Conservation (phyloP, 2,329 filamentous ascomycete species). For the Pestalotiopsis sp. region DNA sequence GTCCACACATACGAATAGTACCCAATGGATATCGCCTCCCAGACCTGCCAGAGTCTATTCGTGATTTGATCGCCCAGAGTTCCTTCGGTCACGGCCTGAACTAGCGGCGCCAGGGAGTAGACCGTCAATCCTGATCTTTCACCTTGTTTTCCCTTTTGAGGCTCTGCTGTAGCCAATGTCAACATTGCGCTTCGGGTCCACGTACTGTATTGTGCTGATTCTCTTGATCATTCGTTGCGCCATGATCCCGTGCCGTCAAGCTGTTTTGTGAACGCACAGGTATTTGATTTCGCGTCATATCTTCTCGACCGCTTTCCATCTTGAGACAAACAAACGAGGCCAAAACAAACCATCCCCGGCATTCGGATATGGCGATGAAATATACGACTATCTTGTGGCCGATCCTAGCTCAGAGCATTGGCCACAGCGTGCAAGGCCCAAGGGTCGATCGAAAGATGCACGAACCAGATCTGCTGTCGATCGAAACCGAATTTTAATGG, state of each 20-base stretch:
- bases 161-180: background rate
- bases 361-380: background rate
- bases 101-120: background rate
- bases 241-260: background rate
- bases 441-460: background rate
- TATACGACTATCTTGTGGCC: too few species aligned
- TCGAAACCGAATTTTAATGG: background rate
- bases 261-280: background rate
- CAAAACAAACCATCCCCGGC: too few species aligned
- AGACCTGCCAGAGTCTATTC: background rate
- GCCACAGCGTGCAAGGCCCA: background rate
- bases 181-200: background rate
- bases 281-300: background rate
- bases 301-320: background rate
- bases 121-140: background rate
- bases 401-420: background rate
- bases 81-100: background rate
- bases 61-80: background rate
- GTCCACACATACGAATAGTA: background rate
- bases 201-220: background rate
- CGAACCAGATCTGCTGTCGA: background rate
- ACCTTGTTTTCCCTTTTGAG: background rate
- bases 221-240: background rate
- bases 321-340: background rate
- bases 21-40: background rate